Evolutionary conservation across 805 yeast species (phyloP).

Genomic region (Ogataea thermomethanolica): DNA sequence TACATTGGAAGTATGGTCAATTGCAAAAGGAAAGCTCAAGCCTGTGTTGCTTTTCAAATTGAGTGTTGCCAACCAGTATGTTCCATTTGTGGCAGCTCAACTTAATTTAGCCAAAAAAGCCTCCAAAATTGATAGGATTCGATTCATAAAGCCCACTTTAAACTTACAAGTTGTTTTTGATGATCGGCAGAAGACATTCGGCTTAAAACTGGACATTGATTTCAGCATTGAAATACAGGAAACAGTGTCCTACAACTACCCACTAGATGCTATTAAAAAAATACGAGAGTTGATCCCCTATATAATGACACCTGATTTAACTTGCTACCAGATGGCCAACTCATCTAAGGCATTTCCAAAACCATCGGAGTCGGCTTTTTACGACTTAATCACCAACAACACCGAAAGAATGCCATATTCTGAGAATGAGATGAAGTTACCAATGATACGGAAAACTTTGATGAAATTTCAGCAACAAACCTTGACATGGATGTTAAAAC

Average conservation of each 20-base stretch:
- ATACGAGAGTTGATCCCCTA: conserved; percentile 17
- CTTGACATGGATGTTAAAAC: conserved; percentile 52
- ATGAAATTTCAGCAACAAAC: conserved; percentile 50
- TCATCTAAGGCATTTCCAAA: conserved; percentile 4
- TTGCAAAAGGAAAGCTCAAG: conserved; percentile 9
- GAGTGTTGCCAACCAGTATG: conserved; percentile 7
- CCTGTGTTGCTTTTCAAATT: conserved; percentile 7
- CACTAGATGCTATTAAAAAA: conserved; percentile 19
- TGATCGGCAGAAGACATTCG: neutral
- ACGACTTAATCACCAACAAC: conserved; percentile 45
- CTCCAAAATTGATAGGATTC: conserved; percentile 3
- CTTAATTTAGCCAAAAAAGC: conserved; percentile 10
- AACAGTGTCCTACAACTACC: conserved; percentile 14
- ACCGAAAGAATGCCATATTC: conserved; percentile 31
- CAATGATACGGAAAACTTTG: conserved; percentile 22
- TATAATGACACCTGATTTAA: conserved; percentile 17
- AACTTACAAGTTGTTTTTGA: neutral
- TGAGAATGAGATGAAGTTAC: conserved; percentile 11
- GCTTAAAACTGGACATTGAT: conserved; percentile 1
- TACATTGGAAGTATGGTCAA: conserved; percentile 5
- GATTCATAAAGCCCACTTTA: conserved; percentile 1
- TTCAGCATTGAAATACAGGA: conserved; percentile 15
- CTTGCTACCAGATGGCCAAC: conserved; percentile 22
- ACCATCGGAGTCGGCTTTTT: conserved; percentile 39
- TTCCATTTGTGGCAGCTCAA: conserved; percentile 12